phyloP scores from a whole-genome alignment of 2,329 filamentous ascomycete genomes.

The Mycosphaerella sp. region DNA sequence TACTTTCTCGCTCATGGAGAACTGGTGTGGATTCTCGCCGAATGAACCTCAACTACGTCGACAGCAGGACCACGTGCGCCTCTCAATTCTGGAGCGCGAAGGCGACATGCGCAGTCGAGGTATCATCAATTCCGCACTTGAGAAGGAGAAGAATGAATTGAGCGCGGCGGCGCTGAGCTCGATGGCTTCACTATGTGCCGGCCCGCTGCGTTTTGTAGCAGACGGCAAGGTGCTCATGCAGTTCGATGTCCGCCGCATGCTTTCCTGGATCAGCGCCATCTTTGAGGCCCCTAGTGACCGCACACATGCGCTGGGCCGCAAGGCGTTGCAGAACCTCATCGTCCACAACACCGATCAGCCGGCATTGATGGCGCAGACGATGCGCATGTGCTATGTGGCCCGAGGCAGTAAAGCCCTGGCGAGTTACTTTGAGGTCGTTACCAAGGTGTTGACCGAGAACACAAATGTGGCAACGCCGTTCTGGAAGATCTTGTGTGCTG shows the following conservation, averaged over 20 bases:
- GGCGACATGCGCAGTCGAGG: constrained; percentile 65
- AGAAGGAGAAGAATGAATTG: constrained; percentile 93
- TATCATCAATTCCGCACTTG: constrained; percentile 80
- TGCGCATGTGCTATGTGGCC: constrained; percentile 82
- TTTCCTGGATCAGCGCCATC: constrained; percentile 92
- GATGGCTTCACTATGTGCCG: constrained; percentile 85
- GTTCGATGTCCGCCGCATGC: constrained; percentile 87
- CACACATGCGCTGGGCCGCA: constrained; percentile 81
- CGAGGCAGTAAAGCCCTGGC: constrained; percentile 70
- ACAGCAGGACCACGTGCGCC: constrained; percentile 80
- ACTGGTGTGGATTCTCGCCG: constrained; percentile 96
- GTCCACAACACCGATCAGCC: constrained; percentile 82
- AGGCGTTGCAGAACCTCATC: constrained; percentile 83
- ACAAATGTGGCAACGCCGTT: constrained; percentile 78
- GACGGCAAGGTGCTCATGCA: constrained; percentile 82
- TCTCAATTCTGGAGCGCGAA: constrained; percentile 75
- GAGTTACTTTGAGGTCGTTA: constrained; percentile 92
- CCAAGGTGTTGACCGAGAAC: constrained; percentile 74
- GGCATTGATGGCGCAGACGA: constrained; percentile 80
- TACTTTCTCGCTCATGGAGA: constrained; percentile 93
- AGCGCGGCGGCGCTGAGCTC: constrained; percentile 85
- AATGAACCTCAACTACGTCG: constrained; percentile 77
- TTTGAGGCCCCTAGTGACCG: constrained; percentile 89
- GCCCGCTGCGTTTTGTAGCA: constrained; percentile 77
- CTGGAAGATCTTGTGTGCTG: constrained; percentile 84